Percentiles rank a stretch among this genome's conserved stretches.
These are phyloP conservation scores for Trichoderma hamatum DNA, from an alignment of 2,329 filamentous ascomycete species.

Conservation along the genomic window DNA sequence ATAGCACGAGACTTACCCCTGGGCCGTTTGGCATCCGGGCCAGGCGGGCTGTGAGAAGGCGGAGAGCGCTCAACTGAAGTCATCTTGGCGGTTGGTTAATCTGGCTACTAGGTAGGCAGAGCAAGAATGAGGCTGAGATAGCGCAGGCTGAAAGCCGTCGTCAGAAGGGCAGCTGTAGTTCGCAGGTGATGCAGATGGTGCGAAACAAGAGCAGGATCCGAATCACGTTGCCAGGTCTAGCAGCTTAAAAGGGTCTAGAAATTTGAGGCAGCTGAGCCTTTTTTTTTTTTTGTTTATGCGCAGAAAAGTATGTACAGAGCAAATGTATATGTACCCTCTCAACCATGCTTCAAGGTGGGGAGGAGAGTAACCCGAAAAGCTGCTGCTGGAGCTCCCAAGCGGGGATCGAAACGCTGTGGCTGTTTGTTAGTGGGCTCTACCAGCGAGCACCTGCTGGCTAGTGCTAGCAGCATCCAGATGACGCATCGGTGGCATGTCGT, in stretches of 20 bases:
- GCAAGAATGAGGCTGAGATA: constrained; percentile 2
- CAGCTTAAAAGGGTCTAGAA: background rate
- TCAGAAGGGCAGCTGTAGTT: background rate
- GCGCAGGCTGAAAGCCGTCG: constrained; percentile 8
- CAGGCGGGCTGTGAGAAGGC: constrained; percentile 47
- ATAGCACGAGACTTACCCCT: constrained; percentile 44
- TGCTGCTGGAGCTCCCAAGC: background rate
- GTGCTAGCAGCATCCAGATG: constrained; percentile 13
- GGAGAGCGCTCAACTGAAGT: constrained; percentile 46
- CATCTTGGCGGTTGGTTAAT: constrained; percentile 40
- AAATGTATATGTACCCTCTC: background rate
- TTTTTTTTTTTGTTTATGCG: constrained; percentile 6
- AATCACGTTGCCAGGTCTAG: constrained; percentile 18
- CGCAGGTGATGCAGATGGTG: constrained; percentile 24
- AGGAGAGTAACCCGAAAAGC: background rate
- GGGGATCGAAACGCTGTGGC: constrained; percentile 10
- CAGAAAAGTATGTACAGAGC: background rate
- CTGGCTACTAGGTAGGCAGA: background rate
- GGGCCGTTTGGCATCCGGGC: constrained; percentile 47
- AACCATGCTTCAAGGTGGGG: constrained; percentile 6
- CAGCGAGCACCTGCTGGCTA: background rate
- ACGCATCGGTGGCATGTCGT: constrained; percentile 26
- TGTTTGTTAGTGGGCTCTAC: background rate
- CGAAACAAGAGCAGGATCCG: background rate
- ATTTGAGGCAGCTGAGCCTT: background rate